A percentile compares a stretch with the other conserved stretches of the same genome.
phyloP scores from a whole-genome alignment of 2,329 filamentous ascomycete species.

The Cyphellophora attinorum region DNA sequence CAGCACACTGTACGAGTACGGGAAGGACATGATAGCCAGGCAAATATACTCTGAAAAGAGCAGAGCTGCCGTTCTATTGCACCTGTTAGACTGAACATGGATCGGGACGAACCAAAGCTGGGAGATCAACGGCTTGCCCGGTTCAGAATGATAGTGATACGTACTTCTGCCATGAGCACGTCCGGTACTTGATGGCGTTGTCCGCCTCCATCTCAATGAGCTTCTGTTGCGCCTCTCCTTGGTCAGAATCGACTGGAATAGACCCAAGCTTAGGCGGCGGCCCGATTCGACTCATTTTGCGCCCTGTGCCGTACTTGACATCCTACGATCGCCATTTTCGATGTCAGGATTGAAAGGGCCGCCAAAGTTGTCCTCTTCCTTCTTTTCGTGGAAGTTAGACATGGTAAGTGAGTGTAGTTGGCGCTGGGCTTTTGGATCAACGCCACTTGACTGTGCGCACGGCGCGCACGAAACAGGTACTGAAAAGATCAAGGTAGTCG shows the following conservation, averaged over 20 bases:
- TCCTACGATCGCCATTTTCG: conserved; percentile 2
- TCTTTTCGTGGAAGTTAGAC: conserved; percentile 12
- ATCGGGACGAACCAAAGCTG: no score
- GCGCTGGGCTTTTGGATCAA: no score
- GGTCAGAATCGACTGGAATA: conserved; percentile 23
- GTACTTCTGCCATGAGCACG: conserved; percentile 87
- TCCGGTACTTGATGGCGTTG: conserved; percentile 80
- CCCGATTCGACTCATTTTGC: conserved; percentile 18
- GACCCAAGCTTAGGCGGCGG: conserved; percentile 15
- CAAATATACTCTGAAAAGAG: conserved; percentile 96
- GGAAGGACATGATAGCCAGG: conserved; percentile 88
- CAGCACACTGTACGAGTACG: conserved; percentile 81
- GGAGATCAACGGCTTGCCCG: no score
- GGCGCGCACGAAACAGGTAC: no score
- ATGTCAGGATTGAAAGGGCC: conserved; percentile 1
- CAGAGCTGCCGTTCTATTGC: conserved; percentile 61
- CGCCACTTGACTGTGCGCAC: no score
- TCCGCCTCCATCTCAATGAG: conserved; percentile 65
- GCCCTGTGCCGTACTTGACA: conserved; percentile 13
- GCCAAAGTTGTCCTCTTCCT: conserved; percentile 6
- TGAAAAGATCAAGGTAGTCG: no score
- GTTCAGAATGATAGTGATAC: background rate
- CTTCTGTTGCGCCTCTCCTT: conserved; percentile 38
- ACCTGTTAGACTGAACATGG: no score
- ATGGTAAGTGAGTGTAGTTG: no score